Percentiles rank a stretch among this genome's conserved stretches.
Conservation (phyloP, 371 early-diverging fungal species). For the Rhizopus stolonifer region DNA sequence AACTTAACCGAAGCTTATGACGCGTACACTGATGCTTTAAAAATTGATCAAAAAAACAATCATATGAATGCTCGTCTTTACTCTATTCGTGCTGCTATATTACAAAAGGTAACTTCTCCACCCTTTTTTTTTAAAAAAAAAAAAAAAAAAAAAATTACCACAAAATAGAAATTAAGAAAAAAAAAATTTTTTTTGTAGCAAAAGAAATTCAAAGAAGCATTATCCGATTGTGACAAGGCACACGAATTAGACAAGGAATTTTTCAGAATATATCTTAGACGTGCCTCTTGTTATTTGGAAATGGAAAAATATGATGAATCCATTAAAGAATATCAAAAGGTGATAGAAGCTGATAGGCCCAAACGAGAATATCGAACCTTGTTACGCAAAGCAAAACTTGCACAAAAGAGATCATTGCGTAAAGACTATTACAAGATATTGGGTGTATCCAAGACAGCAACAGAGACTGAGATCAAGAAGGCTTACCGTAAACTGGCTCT, state of each 20-base stretch:
- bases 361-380: slow-evolving; percentile 68
- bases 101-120: slow-evolving; percentile 39
- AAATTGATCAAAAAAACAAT: slow-evolving; percentile 67
- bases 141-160: too few species aligned
- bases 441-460: slow-evolving; percentile 78
- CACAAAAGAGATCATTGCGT: slow-evolving; percentile 72
- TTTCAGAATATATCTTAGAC: slow-evolving; percentile 74
- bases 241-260: slow-evolving; percentile 63
- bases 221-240: slow-evolving; percentile 70
- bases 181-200: too few species aligned
- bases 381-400: slow-evolving; percentile 71
- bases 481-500: slow-evolving; percentile 88
- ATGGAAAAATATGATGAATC: slow-evolving; percentile 79
- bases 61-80: slow-evolving; percentile 71
- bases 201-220: slow-evolving; percentile 60
- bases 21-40: slow-evolving; percentile 71
- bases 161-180: too few species aligned
- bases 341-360: slow-evolving; percentile 60
- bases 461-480: slow-evolving; percentile 87
- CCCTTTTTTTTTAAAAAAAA: neutral
- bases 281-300: slow-evolving; percentile 78
- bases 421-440: slow-evolving; percentile 95
- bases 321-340: slow-evolving; percentile 69
- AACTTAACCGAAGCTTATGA: slow-evolving; percentile 66
- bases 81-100: slow-evolving; percentile 77